Evolutionary conservation across 345 rosid species (phyloP), one percentile per base, ranked within the genome.

Genomic region (Xanthoceras sorbifolium): DNA sequence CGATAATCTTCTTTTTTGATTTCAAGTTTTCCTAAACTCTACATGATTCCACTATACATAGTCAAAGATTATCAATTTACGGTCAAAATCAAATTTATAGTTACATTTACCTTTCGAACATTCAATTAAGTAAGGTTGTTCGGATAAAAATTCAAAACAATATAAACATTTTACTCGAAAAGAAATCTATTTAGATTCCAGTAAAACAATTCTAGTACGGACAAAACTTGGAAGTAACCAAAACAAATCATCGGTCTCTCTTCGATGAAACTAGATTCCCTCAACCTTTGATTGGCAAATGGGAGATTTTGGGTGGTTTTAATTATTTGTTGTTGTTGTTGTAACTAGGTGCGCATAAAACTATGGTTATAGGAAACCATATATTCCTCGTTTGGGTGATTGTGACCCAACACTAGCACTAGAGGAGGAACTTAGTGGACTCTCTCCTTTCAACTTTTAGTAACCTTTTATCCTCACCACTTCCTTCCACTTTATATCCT

Each of bases 381-480:
- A 54, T 57, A 57, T 55, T 34, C 64, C 63, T 71, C 3, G 63
- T 71, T 55, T 31, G 29, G 29, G 46, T 71, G 64, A 71, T 71
- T 3, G 20, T 28, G 63, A 70, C 62, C 10, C 3, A 54, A 71
- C 74, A 71, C 23, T 69, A 29, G 42, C 26, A 52, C 9, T 36
- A 36, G 60, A 69, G 20, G 25, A 17, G 38, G 6, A 28, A 3
- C 23, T 2, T 26, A 46, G 38, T 67, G 71, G 38, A 48, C 42
- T 29, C 14, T 15, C 10, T 42, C 26, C 61, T 50, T 48, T 28
- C 44, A 4, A 17, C 28, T 54, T 67, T n/a, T 52, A 32, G 20
- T 50, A 52, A 31, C 20, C 46, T 46, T 52, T 69, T 28, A 48
- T 48, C 59, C 22, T 70, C 73, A 29, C 61, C n/a, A n/a, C n/a